A percentile compares a stretch with the other conserved stretches of the same genome.
Evolutionary conservation across 331 rosid genomes (phyloP).

Genomic region (Arachis monticola): DNA sequence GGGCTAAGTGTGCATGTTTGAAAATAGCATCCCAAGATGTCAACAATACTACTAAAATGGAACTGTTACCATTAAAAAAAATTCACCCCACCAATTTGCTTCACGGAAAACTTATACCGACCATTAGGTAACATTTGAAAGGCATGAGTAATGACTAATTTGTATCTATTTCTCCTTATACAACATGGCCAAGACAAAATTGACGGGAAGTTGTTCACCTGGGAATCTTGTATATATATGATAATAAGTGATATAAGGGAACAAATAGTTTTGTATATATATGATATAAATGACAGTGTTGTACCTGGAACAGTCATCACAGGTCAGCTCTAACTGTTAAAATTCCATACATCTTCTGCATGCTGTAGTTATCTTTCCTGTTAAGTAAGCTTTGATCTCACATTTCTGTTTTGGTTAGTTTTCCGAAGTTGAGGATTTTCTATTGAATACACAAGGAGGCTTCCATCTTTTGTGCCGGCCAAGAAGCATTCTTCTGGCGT

Average conservation of each 20-base stretch:
- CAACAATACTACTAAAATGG: slow-evolving; percentile 9
- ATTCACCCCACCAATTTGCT: background rate
- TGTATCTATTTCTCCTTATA: background rate
- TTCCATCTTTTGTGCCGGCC: slow-evolving; percentile 94
- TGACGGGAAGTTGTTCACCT: background rate
- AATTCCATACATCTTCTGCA: slow-evolving; percentile 41
- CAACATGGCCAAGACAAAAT: slow-evolving; percentile 24
- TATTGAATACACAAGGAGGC: slow-evolving; percentile 87
- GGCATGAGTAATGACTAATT: background rate
- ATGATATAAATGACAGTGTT: slow-evolving; percentile 2
- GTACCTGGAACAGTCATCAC: slow-evolving; percentile 60
- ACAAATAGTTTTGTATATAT: no score
- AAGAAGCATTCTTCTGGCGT: slow-evolving; percentile 94
- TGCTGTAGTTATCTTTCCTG: slow-evolving; percentile 43
- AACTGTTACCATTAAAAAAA: slow-evolving; percentile 31
- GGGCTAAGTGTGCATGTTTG: slow-evolving; percentile 21
- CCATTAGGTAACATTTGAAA: slow-evolving; percentile 21
- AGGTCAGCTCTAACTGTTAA: slow-evolving; percentile 45
- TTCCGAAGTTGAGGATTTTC: slow-evolving; percentile 85
- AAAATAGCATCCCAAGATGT: slow-evolving; percentile 4
- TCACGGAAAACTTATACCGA: background rate
- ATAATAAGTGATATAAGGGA: no score
- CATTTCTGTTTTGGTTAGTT: slow-evolving; percentile 56
- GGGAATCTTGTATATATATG: background rate
- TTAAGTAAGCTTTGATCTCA: slow-evolving; percentile 53